Base-by-base conservation (phyloP, 2,329 filamentous ascomycete genomes). In the Phialophora verrucosa region DNA sequence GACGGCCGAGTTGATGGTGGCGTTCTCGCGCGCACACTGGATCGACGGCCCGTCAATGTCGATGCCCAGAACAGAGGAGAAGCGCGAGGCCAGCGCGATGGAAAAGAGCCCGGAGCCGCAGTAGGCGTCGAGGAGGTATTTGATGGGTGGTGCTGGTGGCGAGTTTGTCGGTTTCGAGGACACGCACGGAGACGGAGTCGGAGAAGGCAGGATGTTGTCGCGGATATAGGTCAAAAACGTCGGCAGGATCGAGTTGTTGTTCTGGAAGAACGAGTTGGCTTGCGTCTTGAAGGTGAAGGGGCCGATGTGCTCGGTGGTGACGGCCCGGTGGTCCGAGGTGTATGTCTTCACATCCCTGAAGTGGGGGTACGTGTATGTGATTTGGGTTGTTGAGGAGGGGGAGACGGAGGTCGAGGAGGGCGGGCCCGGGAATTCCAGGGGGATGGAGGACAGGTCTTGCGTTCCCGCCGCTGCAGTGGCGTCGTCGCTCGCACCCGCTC, bases 71-170 rank as follows among this genome's bases (percentile, higher is more conserved):
- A 89, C 92, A 69, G 90, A 88, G 58, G 79, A 80, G 84, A 98
- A 96, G 49, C 95, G 85, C 0, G 88, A 86, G 0, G 93, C 92
- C 12, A 98, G 89, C 4, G 93, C 95, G 76, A 99, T 92, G 64
- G 93, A 97, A 85, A 99, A 99, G 76, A 99, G 91, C 53, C 95
- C 95, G 0, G 92, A 96, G 77, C 95, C 95, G 14, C 92, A 99
- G 84, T 99, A 99, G 62, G 95, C 95, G 81, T 99, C 95, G 72
- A 99, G 94, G 53, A 99, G 89, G 80, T 96, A 93, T 73, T 90
- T 91, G 79, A 97, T 88, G 66, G 68, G 25, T 3, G 38, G 57
- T 47, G 44, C 0, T 10, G n/a, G 10, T 25, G 23, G 23, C 2
- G 23, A 25, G 1, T 12, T 8, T 20, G 71, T 63, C 32, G 72